Percentiles rank a stretch among this genome's conserved stretches.
phyloP scores from a whole-genome alignment of 805 yeast genomes.

The Saccharomycodes ludwigii region DNA sequence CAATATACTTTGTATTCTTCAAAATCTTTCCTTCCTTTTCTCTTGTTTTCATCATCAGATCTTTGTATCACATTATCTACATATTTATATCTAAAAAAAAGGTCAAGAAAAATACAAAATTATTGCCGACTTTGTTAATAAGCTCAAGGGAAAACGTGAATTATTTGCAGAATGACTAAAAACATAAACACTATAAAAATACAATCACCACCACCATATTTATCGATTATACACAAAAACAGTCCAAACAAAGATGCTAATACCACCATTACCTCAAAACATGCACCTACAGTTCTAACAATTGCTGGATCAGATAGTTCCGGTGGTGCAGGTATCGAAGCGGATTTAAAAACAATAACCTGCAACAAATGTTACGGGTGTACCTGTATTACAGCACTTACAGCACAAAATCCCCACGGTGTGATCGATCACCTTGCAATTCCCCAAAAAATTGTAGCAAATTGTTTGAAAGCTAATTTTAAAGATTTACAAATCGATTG shows the following conservation, averaged over 20 bases:
- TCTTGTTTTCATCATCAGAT: too few species aligned
- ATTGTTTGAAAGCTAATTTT: conserved; percentile 40
- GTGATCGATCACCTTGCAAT: conserved; percentile 31
- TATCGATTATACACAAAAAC: conserved; percentile 15
- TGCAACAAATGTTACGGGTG: conserved; percentile 67
- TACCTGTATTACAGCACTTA: conserved; percentile 67
- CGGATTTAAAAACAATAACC: conserved; percentile 69
- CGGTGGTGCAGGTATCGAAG: conserved; percentile 90
- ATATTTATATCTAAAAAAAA: too few species aligned
- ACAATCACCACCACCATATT: conserved; percentile 22
- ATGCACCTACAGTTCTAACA: conserved; percentile 30
- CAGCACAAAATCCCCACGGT: conserved; percentile 56
- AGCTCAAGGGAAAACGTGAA: too few species aligned
- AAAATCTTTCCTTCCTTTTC: too few species aligned
- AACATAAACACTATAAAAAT: conserved; percentile 12
- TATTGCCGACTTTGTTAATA: too few species aligned
- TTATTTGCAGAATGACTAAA: too few species aligned
- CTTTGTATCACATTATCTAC: too few species aligned
- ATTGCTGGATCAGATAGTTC: conserved; percentile 74
- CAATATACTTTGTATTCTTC: too few species aligned
- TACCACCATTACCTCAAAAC: too few species aligned
- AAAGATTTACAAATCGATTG: conserved; percentile 52
- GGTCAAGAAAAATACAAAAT: too few species aligned
- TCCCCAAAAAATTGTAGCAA: conserved; percentile 30
- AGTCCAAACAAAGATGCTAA: too few species aligned